Conservation (phyloP, 2,329 filamentous ascomycete genomes). For the Thelonectria rubi region DNA sequence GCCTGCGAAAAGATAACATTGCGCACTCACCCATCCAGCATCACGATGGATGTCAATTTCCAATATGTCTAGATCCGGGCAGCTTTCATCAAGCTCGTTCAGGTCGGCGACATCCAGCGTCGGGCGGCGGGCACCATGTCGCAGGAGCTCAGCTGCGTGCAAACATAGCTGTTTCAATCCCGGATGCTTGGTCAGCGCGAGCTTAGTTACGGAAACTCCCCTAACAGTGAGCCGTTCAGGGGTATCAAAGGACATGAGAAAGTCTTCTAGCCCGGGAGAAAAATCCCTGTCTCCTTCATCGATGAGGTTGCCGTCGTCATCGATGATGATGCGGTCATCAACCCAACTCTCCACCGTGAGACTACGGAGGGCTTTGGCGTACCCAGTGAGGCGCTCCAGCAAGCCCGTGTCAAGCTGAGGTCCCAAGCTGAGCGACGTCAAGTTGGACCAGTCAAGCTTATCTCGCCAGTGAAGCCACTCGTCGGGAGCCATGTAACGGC, state of each 20-base stretch:
- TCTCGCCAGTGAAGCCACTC: conserved; percentile 2
- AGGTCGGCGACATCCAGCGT: not conserved
- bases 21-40: not conserved
- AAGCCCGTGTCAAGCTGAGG: not conserved
- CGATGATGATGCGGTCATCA: not conserved
- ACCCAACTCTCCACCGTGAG: not conserved
- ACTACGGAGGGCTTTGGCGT: not conserved
- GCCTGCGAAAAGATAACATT: not conserved
- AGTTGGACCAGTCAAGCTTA: not conserved
- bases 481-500: not conserved
- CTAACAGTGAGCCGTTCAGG: not conserved
- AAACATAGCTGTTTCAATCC: conserved; percentile 6
- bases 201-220: not conserved
- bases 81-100: not conserved
- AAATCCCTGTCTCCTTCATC: not conserved
- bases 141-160: not conserved
- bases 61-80: not conserved
- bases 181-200: conserved; percentile 3
- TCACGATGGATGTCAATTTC: conserved; percentile 4
- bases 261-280: not conserved
- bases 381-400: not conserved
- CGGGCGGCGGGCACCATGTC: not conserved
- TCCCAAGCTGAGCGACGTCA: not conserved
- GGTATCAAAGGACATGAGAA: conserved; percentile 5
- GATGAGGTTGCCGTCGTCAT: not conserved